Evolutionary conservation across 306 rosid genomes (phyloP).

Genomic region (Ormosia emarginata): DNA sequence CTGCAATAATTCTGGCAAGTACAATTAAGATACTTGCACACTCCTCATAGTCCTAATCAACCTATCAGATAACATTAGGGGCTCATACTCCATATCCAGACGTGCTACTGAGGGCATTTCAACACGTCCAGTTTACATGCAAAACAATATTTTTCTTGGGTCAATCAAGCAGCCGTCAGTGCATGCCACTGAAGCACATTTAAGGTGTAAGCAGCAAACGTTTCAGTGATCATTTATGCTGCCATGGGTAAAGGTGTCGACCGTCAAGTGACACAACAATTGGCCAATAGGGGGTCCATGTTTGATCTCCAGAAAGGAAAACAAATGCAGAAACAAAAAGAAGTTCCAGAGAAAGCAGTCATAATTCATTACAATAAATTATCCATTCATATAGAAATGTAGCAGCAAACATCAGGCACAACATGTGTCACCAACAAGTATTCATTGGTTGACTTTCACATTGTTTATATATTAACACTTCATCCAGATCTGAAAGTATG

Average conservation of each 20-base stretch:
- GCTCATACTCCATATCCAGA: too few species aligned
- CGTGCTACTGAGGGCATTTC: too few species aligned
- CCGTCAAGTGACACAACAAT: not conserved
- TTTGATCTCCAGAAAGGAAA: not conserved
- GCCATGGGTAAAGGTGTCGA: not conserved
- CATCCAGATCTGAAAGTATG: conserved; percentile 14
- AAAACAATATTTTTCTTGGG: not conserved
- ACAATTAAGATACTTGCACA: too few species aligned
- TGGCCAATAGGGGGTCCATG: not conserved
- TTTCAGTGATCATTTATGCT: not conserved
- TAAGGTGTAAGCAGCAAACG: too few species aligned
- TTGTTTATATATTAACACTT: conserved; percentile 39
- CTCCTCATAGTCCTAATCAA: too few species aligned
- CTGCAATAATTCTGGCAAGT: too few species aligned
- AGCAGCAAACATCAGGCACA: conserved; percentile 18
- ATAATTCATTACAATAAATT: conserved; percentile 7
- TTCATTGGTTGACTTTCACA: conserved; percentile 23
- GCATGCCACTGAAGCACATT: not conserved
- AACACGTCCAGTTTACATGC: too few species aligned
- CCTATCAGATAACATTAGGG: too few species aligned
- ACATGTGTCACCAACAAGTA: conserved; percentile 31
- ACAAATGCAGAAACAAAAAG: not conserved
- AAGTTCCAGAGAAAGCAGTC: not conserved
- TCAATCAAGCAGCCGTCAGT: not conserved
- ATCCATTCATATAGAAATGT: conserved; percentile 14